Evolutionary conservation across 208 protist genomes (phyloP).

Genomic region (Blechomonas ayalai): DNA sequence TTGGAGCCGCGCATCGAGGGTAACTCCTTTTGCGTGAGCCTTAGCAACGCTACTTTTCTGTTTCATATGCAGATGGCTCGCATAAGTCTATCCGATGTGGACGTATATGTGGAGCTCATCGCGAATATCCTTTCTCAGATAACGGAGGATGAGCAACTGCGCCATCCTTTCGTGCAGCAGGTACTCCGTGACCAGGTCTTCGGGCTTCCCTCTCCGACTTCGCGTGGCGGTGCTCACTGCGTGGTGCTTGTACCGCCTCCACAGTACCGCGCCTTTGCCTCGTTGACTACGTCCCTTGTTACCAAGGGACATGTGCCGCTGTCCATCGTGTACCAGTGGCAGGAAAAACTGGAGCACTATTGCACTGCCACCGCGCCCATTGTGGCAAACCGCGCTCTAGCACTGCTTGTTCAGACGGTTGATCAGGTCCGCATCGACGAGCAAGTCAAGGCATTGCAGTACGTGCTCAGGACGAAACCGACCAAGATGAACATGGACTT

Average conservation of each 20-base stretch:
- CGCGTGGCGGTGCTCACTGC: conserved; percentile 55
- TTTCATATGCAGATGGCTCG: conserved; percentile 89
- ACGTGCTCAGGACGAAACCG: conserved; percentile 68
- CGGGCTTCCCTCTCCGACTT: conserved; percentile 69
- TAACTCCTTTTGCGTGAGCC: conserved; percentile 78
- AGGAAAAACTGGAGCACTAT: conserved; percentile 64
- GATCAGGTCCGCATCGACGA: conserved; percentile 61
- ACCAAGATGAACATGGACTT: conserved; percentile 83
- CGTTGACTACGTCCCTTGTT: conserved; percentile 52
- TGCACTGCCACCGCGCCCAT: conserved; percentile 64
- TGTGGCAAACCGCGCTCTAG: conserved; percentile 72
- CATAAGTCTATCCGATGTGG: conserved; percentile 68
- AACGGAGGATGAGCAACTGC: conserved; percentile 37
- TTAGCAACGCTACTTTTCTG: conserved; percentile 85
- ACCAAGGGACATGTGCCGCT: conserved; percentile 45
- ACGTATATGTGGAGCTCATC: conserved; percentile 82
- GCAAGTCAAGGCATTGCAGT: conserved; percentile 71
- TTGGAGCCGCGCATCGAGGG: conserved; percentile 65
- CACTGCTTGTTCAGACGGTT: conserved; percentile 71
- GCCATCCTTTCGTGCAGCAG: conserved; percentile 76
- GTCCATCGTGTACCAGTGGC: conserved; percentile 79
- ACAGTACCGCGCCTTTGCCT: conserved; percentile 80
- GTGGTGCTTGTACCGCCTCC: conserved; percentile 73
- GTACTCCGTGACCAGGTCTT: conserved; percentile 81
- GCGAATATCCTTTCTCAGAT: conserved; percentile 60